Percentiles rank a stretch among this genome's conserved stretches.
Conservation (phyloP, 495 filamentous ascomycete genomes). For the Daldinia decipiens region DNA sequence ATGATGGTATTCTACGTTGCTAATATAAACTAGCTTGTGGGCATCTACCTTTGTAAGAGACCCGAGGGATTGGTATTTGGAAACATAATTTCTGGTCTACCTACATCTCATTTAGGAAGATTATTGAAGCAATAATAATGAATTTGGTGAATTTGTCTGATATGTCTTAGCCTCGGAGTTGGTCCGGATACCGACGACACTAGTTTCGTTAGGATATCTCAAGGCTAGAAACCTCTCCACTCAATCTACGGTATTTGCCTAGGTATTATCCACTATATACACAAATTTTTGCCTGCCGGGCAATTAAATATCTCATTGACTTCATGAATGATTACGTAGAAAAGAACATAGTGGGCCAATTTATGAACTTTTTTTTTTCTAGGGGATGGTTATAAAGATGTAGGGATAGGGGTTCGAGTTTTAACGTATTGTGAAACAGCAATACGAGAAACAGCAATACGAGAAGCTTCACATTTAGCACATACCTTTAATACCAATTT, state of each 20-base stretch:
- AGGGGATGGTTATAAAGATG: not conserved
- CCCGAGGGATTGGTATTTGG: not conserved
- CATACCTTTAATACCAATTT: no score
- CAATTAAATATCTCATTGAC: not conserved
- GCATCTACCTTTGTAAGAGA: not conserved
- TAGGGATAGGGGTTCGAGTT: not conserved
- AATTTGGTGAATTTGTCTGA: not conserved
- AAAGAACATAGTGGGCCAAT: not conserved
- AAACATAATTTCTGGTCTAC: not conserved
- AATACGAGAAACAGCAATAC: not conserved
- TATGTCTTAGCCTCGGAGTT: not conserved
- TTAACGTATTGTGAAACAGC: not conserved
- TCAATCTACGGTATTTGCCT: not conserved
- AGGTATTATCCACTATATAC: not conserved
- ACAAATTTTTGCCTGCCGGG: not conserved
- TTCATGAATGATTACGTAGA: not conserved
- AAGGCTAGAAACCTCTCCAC: not conserved
- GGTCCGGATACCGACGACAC: not conserved
- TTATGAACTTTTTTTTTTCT: not conserved
- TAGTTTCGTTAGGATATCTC: conserved; percentile 1
- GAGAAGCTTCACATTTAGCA: not conserved
- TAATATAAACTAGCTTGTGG: not conserved
- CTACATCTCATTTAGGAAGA: not conserved
- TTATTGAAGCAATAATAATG: not conserved
- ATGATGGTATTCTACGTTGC: not conserved